Conservation (phyloP, 1,284 basidiomycete genomes). For the Leccinum fallax region DNA sequence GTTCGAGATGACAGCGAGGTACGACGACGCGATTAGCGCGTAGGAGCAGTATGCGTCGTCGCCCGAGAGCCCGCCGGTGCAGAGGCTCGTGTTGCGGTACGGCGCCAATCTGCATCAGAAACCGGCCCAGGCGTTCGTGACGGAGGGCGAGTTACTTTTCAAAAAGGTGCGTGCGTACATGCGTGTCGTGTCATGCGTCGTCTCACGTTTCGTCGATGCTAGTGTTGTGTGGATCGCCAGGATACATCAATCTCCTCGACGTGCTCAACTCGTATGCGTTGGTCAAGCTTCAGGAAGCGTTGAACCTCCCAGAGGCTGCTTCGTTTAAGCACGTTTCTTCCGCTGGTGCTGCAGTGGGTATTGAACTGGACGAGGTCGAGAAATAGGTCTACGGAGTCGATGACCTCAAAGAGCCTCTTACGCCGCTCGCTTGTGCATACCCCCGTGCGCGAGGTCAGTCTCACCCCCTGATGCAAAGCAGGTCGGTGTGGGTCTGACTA, state of each 20-base stretch:
- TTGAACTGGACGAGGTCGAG: constrained; percentile 83
- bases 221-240: constrained; percentile 94
- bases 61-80: constrained; percentile 71
- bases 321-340: constrained; percentile 99
- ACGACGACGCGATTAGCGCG: constrained; percentile 94
- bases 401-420: constrained; percentile 88
- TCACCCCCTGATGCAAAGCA: background rate
- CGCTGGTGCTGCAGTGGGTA: constrained; percentile 92
- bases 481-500: constrained; percentile 10
- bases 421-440: constrained; percentile 90
- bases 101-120: constrained; percentile 99
- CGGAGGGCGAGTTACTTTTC: constrained; percentile 90
- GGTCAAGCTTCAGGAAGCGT: constrained; percentile 87
- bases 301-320: constrained; percentile 90
- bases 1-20: constrained; percentile 94
- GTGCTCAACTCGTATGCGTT: constrained; percentile 97
- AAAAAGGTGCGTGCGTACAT: constrained; percentile 60
- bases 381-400: constrained; percentile 97
- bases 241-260: constrained; percentile 99
- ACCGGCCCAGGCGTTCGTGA: constrained; percentile 96
- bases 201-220: constrained; percentile 6
- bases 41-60: constrained; percentile 95
- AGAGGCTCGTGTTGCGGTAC: constrained; percentile 89
- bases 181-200: background rate
- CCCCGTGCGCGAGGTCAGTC: constrained; percentile 87